Conservation (phyloP, 352 stramenopile genomes). For the Chrysophaeum taylorii region DNA sequence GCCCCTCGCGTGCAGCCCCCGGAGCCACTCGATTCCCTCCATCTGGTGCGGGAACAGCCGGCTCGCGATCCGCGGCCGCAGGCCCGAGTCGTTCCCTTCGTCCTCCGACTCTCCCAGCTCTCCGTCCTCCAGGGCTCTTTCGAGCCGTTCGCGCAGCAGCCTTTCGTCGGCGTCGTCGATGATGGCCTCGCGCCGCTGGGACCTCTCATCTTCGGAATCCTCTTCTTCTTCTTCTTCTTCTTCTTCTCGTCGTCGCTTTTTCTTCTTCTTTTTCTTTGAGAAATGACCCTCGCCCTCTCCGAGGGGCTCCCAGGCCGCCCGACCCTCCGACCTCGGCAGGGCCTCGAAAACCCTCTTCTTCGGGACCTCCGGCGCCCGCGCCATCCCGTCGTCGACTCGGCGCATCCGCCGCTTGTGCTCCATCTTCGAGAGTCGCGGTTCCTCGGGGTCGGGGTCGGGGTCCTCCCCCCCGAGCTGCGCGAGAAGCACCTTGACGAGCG, state of each 20-base stretch:
- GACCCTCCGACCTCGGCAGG: not conserved
- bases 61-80: not conserved
- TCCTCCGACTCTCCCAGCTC: not conserved
- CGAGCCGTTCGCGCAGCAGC: not conserved
- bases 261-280: not conserved
- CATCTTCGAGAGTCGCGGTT: not conserved
- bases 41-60: conserved; percentile 63
- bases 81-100: not conserved
- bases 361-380: not conserved
- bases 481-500: not conserved
- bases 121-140: not conserved
- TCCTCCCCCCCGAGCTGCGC: not conserved
- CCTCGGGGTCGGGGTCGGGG: not conserved
- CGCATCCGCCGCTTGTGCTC: not conserved
- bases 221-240: not conserved
- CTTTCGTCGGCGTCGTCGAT: not conserved
- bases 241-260: not conserved
- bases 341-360: not conserved
- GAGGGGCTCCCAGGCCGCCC: no score
- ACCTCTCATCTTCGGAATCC: not conserved
- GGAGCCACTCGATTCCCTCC: conserved; percentile 72
- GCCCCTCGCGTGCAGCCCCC: conserved; percentile 62
- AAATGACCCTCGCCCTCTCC: not conserved
- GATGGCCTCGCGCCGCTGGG: not conserved
- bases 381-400: not conserved